Percentiles rank a stretch among this genome's conserved stretches.
These are phyloP conservation scores for Tetracladium maxilliforme DNA, from an alignment of 2,329 filamentous ascomycete genomes.

Conservation along the genomic window DNA sequence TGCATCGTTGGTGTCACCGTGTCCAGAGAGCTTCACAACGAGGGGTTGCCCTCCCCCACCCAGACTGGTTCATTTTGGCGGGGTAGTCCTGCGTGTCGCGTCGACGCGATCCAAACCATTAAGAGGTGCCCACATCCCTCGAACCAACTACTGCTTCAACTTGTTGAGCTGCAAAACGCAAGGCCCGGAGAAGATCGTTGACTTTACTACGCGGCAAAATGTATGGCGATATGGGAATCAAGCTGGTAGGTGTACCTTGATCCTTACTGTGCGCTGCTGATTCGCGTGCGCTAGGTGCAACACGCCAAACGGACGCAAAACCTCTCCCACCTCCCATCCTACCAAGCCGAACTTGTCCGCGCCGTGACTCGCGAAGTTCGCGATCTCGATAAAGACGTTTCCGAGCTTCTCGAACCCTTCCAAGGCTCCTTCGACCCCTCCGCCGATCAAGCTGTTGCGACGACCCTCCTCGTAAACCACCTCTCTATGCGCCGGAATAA, in stretches of 20 bases:
- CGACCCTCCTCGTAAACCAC: constrained; percentile 83
- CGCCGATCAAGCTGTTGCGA: constrained; percentile 69
- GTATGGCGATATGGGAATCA: constrained; percentile 59
- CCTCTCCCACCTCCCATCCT: constrained; percentile 73
- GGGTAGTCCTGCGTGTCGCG: too few relatives aligned
- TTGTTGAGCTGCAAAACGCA: too few relatives aligned
- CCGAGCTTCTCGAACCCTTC: constrained; percentile 66
- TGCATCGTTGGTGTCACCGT: too few relatives aligned
- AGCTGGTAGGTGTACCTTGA: constrained; percentile 33
- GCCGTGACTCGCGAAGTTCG: constrained; percentile 81
- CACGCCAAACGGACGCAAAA: constrained; percentile 92
- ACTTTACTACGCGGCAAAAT: too few relatives aligned
- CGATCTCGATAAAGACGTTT: constrained; percentile 78
- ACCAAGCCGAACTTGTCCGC: constrained; percentile 84
- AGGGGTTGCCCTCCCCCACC: too few relatives aligned
- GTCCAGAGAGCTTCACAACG: too few relatives aligned
- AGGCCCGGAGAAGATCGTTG: too few relatives aligned
- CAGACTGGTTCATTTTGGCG: too few relatives aligned
- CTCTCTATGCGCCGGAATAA: constrained; percentile 94
- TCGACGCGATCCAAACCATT: too few relatives aligned
- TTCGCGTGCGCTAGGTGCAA: constrained; percentile 49
- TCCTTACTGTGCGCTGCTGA: background rate
- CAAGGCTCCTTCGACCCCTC: constrained; percentile 79
- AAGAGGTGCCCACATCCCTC: too few relatives aligned
- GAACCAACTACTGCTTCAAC: too few relatives aligned